Conservation (phyloP, 176 grass and related monocot species). For the Carex kokanica region DNA sequence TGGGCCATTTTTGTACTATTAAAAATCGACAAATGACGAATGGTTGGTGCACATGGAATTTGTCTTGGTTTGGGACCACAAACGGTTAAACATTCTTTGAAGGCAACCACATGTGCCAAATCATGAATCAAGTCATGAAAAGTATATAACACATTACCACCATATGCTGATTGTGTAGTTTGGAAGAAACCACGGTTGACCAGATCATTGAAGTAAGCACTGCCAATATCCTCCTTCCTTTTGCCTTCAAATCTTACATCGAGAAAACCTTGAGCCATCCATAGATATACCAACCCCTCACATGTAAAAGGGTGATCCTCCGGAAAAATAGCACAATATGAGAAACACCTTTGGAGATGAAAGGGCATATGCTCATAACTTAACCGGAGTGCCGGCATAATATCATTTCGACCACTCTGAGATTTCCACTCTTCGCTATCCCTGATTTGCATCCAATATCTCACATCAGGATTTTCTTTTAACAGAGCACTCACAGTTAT, state of each 20-base stretch:
- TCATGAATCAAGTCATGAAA: slow-evolving; percentile 40
- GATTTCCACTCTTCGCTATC: slow-evolving; percentile 18
- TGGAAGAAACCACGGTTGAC: slow-evolving; percentile 25
- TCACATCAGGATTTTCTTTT: neutral
- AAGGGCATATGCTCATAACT: slow-evolving; percentile 34
- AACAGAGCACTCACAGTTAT: neutral
- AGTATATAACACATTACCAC: neutral
- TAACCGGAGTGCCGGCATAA: slow-evolving; percentile 22
- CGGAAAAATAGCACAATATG: slow-evolving; percentile 27
- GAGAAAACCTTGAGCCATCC: slow-evolving; percentile 50
- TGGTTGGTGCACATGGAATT: neutral
- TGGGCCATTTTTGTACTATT: neutral
- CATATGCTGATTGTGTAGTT: neutral
- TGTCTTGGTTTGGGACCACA: neutral
- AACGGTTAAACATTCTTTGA: neutral
- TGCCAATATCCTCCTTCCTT: slow-evolving; percentile 34
- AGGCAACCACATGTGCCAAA: slow-evolving; percentile 16
- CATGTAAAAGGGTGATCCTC: neutral
- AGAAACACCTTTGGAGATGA: slow-evolving; percentile 20
- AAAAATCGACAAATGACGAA: slow-evolving; percentile 35
- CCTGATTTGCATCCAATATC: slow-evolving; percentile 15
- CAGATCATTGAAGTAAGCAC: slow-evolving; percentile 17
- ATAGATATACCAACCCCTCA: slow-evolving; percentile 6
- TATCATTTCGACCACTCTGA: neutral
- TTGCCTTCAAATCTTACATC: neutral